Conservation (phyloP, 2,329 filamentous ascomycete species). For the Stemphylium vesicarium region DNA sequence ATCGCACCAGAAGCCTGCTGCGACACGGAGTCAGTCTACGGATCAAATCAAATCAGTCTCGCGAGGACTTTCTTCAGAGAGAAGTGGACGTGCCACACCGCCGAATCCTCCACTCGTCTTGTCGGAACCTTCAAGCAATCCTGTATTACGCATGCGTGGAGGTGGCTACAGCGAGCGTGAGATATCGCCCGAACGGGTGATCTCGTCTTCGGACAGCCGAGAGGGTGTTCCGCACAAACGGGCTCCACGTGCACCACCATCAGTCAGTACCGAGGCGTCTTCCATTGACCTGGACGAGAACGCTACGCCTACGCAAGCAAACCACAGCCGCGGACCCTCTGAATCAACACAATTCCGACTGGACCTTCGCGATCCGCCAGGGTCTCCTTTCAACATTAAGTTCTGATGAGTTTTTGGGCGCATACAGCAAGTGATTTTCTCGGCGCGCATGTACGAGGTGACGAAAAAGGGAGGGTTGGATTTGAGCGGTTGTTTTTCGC, state of each 20-base stretch:
- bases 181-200: constrained; percentile 36
- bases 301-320: constrained; percentile 44
- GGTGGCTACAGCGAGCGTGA: constrained; percentile 33
- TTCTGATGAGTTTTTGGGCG: constrained; percentile 32
- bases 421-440: not conserved
- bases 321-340: constrained; percentile 40
- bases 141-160: constrained; percentile 25
- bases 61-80: constrained; percentile 41
- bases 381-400: constrained; percentile 48
- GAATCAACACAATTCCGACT: constrained; percentile 44
- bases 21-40: constrained; percentile 39
- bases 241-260: constrained; percentile 33
- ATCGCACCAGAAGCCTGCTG: constrained; percentile 34
- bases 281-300: constrained; percentile 40
- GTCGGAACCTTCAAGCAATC: constrained; percentile 32
- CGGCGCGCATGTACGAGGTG: constrained; percentile 26
- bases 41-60: constrained; percentile 38
- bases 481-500: constrained; percentile 31
- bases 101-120: constrained; percentile 31
- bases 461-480: constrained; percentile 30
- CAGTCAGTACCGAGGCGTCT: constrained; percentile 27
- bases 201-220: constrained; percentile 40
- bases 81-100: constrained; percentile 42
- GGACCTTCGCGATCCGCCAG: constrained; percentile 44
- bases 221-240: constrained; percentile 28